A percentile compares a stretch with the other conserved stretches of the same genome.
phyloP scores from a whole-genome alignment of 169 alveolate species.

The Plasmodium yoelii region DNA sequence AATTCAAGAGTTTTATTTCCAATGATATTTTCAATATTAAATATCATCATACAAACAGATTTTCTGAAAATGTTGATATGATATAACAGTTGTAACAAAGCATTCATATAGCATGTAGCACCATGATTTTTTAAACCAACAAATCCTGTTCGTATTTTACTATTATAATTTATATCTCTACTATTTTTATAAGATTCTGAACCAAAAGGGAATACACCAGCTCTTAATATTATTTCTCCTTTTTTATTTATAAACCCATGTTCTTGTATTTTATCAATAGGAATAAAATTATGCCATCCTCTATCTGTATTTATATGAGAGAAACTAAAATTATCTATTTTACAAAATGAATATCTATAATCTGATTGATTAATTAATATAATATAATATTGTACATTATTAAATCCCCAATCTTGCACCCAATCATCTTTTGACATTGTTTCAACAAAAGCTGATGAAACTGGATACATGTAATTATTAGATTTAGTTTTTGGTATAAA shows the following conservation, averaged over 20 bases:
- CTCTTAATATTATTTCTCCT: constrained; percentile 86
- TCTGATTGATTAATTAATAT: constrained; percentile 85
- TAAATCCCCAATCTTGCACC: constrained; percentile 90
- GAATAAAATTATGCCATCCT: constrained; percentile 89
- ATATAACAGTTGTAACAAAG: constrained; percentile 96
- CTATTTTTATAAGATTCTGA: constrained; percentile 83
- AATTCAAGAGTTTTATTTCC: constrained; percentile 74
- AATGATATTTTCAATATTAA: constrained; percentile 79
- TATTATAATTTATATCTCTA: constrained; percentile 80
- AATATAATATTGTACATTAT: constrained; percentile 86
- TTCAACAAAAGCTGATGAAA: constrained; percentile 85
- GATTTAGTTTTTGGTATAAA: constrained; percentile 64
- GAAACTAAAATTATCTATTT: constrained; percentile 85
- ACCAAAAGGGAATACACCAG: constrained; percentile 86
- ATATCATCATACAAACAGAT: constrained; percentile 89
- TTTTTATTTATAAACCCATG: constrained; percentile 79
- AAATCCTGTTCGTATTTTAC: constrained; percentile 92
- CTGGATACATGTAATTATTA: constrained; percentile 46
- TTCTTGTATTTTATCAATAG: constrained; percentile 81
- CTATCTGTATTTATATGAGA: constrained; percentile 85
- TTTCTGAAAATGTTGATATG: constrained; percentile 97
- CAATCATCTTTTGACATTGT: constrained; percentile 86
- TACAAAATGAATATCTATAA: constrained; percentile 82
- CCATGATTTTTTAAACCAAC: constrained; percentile 97
- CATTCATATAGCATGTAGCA: constrained; percentile 99